Percentiles rank a stretch among this genome's conserved stretches.
These are phyloP conservation scores for Theileria parva DNA, from an alignment of 169 alveolate species.

Conservation along the genomic window DNA sequence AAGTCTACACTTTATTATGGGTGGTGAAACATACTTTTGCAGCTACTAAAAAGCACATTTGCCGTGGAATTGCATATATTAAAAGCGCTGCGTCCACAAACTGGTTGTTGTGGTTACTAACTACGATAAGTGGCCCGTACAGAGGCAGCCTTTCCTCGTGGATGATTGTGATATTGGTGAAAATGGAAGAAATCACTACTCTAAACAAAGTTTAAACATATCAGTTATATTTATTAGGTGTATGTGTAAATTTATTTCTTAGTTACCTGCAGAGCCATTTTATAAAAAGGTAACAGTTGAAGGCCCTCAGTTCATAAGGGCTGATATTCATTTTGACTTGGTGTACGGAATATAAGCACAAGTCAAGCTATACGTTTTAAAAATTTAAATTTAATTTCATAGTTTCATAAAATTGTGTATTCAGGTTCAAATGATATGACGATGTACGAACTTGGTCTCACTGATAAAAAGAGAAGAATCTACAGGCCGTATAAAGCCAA, in stretches of 20 bases:
- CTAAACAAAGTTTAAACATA: conserved; percentile 7
- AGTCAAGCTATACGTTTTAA: not conserved
- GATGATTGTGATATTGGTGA: conserved; percentile 81
- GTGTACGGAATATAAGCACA: not conserved
- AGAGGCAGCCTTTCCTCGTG: conserved; percentile 88
- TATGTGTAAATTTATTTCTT: not conserved
- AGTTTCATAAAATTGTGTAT: not conserved
- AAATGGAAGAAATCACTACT: conserved; percentile 71
- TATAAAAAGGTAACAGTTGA: conserved; percentile 67
- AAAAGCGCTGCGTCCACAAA: conserved; percentile 88
- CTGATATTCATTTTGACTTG: conserved; percentile 34
- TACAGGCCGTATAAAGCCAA: not conserved
- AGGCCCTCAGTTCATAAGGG: conserved; percentile 62
- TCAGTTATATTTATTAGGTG: not conserved
- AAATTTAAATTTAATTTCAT: not conserved
- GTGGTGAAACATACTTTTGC: conserved; percentile 41
- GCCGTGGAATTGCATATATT: conserved; percentile 86
- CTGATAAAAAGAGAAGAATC: not conserved
- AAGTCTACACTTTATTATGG: conserved; percentile 32
- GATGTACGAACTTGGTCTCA: not conserved
- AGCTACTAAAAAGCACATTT: conserved; percentile 84
- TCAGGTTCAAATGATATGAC: not conserved
- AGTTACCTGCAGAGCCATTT: conserved; percentile 57
- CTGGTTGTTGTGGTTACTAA: conserved; percentile 90
- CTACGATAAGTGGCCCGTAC: conserved; percentile 86